Percentiles rank a stretch among this genome's conserved stretches.
These are phyloP conservation scores for Talaromyces sp. DNA, from an alignment of 2,329 filamentous ascomycete genomes.

Conservation along the genomic window DNA sequence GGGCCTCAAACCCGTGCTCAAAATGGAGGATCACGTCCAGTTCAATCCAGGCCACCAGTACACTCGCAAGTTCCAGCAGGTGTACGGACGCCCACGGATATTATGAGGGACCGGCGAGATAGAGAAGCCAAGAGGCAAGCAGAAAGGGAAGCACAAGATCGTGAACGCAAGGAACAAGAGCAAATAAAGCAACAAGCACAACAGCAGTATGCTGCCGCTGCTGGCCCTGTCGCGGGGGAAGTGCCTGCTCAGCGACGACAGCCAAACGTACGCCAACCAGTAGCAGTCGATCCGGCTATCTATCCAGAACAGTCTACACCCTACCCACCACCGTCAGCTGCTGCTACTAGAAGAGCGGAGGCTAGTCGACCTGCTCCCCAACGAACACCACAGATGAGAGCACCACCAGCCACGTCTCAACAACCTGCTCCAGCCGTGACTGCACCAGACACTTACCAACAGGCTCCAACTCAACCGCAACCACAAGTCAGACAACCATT, in stretches of 20 bases:
- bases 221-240: slow-evolving; percentile 36
- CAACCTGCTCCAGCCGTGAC: slow-evolving; percentile 16
- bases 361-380: slow-evolving; percentile 5
- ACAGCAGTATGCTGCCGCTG: slow-evolving; percentile 36
- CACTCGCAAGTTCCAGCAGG: slow-evolving; percentile 48
- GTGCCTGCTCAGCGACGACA: slow-evolving; percentile 27
- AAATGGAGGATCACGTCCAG: slow-evolving; percentile 56
- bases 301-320: slow-evolving; percentile 12
- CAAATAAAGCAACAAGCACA: slow-evolving; percentile 30
- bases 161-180: slow-evolving; percentile 43
- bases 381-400: slow-evolving; percentile 22
- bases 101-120: slow-evolving; percentile 82
- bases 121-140: slow-evolving; percentile 69
- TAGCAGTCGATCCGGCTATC: slow-evolving; percentile 17
- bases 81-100: slow-evolving; percentile 80
- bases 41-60: slow-evolving; percentile 53
- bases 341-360: slow-evolving; percentile 16
- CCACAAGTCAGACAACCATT: slow-evolving; percentile 19
- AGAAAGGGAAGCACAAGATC: slow-evolving; percentile 60
- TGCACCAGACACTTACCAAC: slow-evolving; percentile 17
- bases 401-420: slow-evolving; percentile 18
- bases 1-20: slow-evolving; percentile 54
- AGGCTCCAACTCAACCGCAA: slow-evolving; percentile 17
- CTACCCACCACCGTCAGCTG: slow-evolving; percentile 8
- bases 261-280: slow-evolving; percentile 14